Conservation (phyloP, 1,284 basidiomycete species). For the Marasmius sp. region DNA sequence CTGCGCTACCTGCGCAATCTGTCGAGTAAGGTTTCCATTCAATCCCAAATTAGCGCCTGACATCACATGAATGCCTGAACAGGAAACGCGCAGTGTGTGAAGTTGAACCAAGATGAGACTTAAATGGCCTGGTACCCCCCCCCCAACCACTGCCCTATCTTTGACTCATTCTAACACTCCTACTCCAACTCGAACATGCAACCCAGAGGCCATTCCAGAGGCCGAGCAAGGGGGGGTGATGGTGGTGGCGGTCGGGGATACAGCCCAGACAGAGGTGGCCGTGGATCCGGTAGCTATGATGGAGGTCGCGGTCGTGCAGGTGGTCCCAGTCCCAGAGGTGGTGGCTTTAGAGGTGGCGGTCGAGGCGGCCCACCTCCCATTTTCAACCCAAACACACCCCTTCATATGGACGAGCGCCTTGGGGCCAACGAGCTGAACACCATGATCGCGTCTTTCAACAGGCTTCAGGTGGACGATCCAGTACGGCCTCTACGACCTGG, state of each 20-base stretch:
- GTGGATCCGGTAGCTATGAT: conserved; percentile 17
- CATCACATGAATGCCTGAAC: too few species aligned
- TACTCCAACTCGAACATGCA: background rate
- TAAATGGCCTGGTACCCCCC: too few species aligned
- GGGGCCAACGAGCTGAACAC: conserved; percentile 30
- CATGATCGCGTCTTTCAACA: conserved; percentile 39
- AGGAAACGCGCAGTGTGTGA: too few species aligned
- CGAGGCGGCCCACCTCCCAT: conserved; percentile 28
- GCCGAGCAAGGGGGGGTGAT: conserved; percentile 20
- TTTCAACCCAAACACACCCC: conserved; percentile 40
- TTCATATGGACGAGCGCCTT: conserved; percentile 44
- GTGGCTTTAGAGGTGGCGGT: conserved; percentile 13
- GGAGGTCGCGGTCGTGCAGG: conserved; percentile 23
- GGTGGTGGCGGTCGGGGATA: conserved; percentile 17
- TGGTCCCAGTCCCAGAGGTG: conserved; percentile 25
- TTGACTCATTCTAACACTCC: background rate
- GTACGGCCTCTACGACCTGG: conserved; percentile 64
- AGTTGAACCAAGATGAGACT: too few species aligned
- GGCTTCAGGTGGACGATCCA: conserved; percentile 40
- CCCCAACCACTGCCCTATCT: too few species aligned
- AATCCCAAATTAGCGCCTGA: too few species aligned
- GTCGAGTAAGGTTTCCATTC: too few species aligned
- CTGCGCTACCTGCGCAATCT: too few species aligned
- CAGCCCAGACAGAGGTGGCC: conserved; percentile 18
- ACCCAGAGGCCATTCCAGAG: conserved; percentile 21